Evolutionary conservation across 768 basidiomycete genomes (phyloP).

Genomic region (Dacryopinax primogenitus): DNA sequence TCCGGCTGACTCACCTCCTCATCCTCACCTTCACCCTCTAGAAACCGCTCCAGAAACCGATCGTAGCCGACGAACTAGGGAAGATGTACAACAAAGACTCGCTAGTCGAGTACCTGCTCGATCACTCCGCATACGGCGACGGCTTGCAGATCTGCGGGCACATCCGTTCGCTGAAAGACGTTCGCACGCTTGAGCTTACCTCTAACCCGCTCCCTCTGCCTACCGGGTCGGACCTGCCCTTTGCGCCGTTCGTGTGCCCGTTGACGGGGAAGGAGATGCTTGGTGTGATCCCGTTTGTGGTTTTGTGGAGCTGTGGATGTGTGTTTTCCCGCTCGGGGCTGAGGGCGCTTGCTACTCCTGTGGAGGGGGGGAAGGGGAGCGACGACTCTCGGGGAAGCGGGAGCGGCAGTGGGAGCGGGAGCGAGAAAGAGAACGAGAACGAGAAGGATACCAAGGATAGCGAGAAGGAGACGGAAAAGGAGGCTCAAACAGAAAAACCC

Average conservation of each 20-base stretch:
- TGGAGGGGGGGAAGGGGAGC: slow-evolving; percentile 22
- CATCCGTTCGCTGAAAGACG: slow-evolving; percentile 82
- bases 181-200: slow-evolving; percentile 71
- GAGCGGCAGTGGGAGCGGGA: slow-evolving; percentile 18
- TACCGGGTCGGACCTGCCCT: slow-evolving; percentile 27
- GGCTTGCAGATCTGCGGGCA: slow-evolving; percentile 88
- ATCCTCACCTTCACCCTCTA: neutral
- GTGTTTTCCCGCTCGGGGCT: slow-evolving; percentile 80
- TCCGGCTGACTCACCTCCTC: neutral
- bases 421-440: slow-evolving; percentile 24
- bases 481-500: slow-evolving; percentile 35
- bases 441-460: slow-evolving; percentile 19
- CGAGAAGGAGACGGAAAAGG: too few relatives aligned
- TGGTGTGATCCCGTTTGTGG: slow-evolving; percentile 76
- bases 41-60: slow-evolving; percentile 72
- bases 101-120: slow-evolving; percentile 77
- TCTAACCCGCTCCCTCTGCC: slow-evolving; percentile 40
- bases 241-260: slow-evolving; percentile 74
- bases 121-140: slow-evolving; percentile 74
- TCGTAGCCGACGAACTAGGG: slow-evolving; percentile 84
- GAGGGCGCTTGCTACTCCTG: slow-evolving; percentile 42
- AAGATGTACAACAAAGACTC: slow-evolving; percentile 96
- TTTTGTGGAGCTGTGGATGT: slow-evolving; percentile 74
- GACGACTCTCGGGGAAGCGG: slow-evolving; percentile 20
- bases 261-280: slow-evolving; percentile 92